Percentiles rank a stretch among this genome's conserved stretches.
phyloP scores from a whole-genome alignment of 2,329 filamentous ascomycete genomes.

The Hypoxylon sp. region DNA sequence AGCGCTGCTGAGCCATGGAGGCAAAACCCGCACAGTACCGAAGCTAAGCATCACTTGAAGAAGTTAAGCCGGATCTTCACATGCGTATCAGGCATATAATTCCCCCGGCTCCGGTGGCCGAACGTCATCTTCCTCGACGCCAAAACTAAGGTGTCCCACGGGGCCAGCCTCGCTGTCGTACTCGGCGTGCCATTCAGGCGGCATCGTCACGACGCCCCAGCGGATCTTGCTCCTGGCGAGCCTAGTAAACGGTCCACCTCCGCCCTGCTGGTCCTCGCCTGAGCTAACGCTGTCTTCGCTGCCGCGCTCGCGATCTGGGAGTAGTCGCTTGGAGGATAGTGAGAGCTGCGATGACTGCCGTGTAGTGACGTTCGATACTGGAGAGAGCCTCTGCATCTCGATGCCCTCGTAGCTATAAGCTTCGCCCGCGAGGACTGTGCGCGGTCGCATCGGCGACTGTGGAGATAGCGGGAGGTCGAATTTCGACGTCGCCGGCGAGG shows the following conservation, averaged over 20 bases:
- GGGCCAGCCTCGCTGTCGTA: slow-evolving; percentile 19
- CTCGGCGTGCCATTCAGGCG: slow-evolving; percentile 37
- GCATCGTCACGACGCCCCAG: slow-evolving; percentile 44
- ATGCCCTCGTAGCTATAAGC: slow-evolving; percentile 9
- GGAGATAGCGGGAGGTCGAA: slow-evolving; percentile 3
- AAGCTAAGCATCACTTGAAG: too few species aligned
- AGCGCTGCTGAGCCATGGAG: background rate
- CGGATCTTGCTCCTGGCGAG: slow-evolving; percentile 40
- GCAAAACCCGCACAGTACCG: background rate
- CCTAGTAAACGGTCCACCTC: slow-evolving; percentile 18
- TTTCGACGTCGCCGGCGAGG: background rate
- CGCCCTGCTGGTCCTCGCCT: slow-evolving; percentile 1
- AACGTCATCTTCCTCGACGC: slow-evolving; percentile 39
- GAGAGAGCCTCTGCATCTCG: slow-evolving; percentile 23
- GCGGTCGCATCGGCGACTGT: slow-evolving; percentile 10
- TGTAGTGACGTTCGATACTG: background rate
- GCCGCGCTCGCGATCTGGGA: slow-evolving; percentile 8
- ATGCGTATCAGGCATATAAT: slow-evolving; percentile 35
- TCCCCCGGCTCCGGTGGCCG: slow-evolving; percentile 29
- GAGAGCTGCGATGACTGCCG: slow-evolving; percentile 8
- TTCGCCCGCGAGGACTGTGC: background rate
- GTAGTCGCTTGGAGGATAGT: slow-evolving; percentile 3
- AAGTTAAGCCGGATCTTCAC: background rate
- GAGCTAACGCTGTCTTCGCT: slow-evolving; percentile 5
- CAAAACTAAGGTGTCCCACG: slow-evolving; percentile 42